Percentiles rank a stretch among this genome's conserved stretches.
Evolutionary conservation across 352 stramenopile species (phyloP).

Genomic region (Phytopythium cucurbitacearum): DNA sequence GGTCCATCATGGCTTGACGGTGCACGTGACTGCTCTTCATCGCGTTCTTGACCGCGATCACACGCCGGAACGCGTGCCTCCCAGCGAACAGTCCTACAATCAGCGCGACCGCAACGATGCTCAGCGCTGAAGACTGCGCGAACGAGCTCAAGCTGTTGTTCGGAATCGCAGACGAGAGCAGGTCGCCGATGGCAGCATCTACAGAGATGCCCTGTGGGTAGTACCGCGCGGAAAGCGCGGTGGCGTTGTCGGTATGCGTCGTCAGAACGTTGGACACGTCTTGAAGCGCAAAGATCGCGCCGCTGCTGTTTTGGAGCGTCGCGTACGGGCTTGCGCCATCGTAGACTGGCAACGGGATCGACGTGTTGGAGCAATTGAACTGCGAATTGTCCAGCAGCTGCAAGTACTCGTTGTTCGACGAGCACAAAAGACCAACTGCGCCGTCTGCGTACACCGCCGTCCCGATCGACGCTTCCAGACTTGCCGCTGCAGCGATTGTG

Average conservation of each 20-base stretch:
- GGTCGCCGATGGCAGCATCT: constrained; percentile 1
- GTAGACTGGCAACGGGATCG: constrained; percentile 31
- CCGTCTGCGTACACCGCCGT: constrained; percentile 11
- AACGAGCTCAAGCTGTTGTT: constrained; percentile 18
- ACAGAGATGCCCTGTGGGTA: constrained; percentile 16
- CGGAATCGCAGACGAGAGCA: constrained; percentile 11
- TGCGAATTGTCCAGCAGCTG: constrained; percentile 17
- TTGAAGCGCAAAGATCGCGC: constrained; percentile 27
- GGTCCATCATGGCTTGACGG: constrained; percentile 1
- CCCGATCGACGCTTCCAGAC: background rate
- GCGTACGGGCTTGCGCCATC: constrained; percentile 20
- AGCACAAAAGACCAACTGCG: constrained; percentile 35
- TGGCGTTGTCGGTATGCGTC: constrained; percentile 1
- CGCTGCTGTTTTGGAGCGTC: constrained; percentile 9
- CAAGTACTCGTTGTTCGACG: constrained; percentile 25
- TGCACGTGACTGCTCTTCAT: constrained; percentile 10
- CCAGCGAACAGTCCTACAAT: constrained; percentile 19
- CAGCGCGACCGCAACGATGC: constrained; percentile 14
- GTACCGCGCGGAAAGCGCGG: constrained; percentile 7
- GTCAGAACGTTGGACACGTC: constrained; percentile 22
- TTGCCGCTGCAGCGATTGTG: background rate
- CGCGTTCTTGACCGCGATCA: constrained; percentile 14
- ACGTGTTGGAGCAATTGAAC: constrained; percentile 44
- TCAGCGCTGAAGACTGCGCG: constrained; percentile 10
- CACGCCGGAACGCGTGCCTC: constrained; percentile 15